Evolutionary conservation across 345 rosid species (phyloP), one percentile per base, ranked within the genome.

Genomic region (Isatis tinctoria): DNA sequence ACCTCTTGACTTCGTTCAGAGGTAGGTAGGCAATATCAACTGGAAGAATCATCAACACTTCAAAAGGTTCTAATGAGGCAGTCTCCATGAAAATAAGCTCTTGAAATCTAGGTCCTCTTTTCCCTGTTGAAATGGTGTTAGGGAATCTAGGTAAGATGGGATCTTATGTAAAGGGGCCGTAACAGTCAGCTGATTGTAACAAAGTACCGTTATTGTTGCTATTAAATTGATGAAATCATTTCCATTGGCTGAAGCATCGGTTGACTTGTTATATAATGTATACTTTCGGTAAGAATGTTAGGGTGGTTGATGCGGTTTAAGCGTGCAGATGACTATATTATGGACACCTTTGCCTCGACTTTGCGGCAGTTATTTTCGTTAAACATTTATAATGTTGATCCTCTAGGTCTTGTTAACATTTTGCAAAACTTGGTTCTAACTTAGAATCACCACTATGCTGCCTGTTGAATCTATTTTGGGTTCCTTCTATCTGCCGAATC

Each of bases 341-440:
- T n/a, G 26, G 60, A 47, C 74, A 72, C 17, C 22, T 39, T 41
- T 32, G 18, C 63, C 27, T 40, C 8, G 56, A 73, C 49, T 33
- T 41, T 43, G n/a, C 48, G 43, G 37, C 17, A 39, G 40, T 62
- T 49, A 48, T 47, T 51, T 72, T 51, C 16, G 53, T 62, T 53
- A 36, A 37, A 44, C 60, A 39, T 16, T 52, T 17, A 41, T 43
- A 54, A 13, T 65, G 35, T 35, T 10, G 9, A 14, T 37, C 33
- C 35, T 67, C 43, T 37, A 26, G 13, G 47, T 65, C 35, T 37
- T 66, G 22, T 57, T 65, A 57, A 68, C 66, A 30, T 58, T 36
- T 66, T 67, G 73, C 33, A 58, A 58, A 74, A 58, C 53, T 66
- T 74, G 68, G 20, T 47, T 60, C 22, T 67, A 60, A 39, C n/a